phyloP scores from a whole-genome alignment of 768 basidiomycete genomes.

The Rhodotorula toruloides region DNA sequence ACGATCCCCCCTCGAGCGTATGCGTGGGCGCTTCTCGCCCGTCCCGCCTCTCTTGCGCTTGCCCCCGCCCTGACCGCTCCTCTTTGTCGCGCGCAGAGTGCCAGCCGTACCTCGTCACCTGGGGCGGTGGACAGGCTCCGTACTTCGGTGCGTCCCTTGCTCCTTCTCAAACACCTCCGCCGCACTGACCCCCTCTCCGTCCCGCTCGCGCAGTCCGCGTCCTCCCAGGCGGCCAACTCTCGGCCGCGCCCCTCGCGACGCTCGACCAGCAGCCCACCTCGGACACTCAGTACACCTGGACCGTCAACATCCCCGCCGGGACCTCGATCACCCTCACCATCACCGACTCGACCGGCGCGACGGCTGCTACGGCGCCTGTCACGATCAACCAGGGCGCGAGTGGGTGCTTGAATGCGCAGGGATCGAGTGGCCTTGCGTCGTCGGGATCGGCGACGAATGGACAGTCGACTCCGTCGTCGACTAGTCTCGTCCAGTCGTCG shows the following conservation, averaged over 20 bases:
- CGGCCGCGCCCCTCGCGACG: background rate
- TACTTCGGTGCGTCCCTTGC: constrained; percentile 1
- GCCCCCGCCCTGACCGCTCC: background rate
- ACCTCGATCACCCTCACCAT: constrained; percentile 37
- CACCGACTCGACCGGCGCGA: constrained; percentile 43
- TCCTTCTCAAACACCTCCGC: background rate
- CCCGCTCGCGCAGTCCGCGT: constrained; percentile 5
- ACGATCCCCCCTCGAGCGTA: no score
- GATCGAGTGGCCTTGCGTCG: constrained; percentile 17
- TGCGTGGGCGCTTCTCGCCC: background rate
- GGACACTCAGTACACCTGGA: constrained; percentile 34
- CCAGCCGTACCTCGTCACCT: constrained; percentile 22
- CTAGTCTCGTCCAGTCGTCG: background rate
- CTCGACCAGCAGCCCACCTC: constrained; percentile 6
- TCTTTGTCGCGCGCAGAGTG: no score
- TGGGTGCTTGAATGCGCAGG: constrained; percentile 36
- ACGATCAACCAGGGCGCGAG: constrained; percentile 43
- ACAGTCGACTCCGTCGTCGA: constrained; percentile 25
- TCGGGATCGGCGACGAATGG: constrained; percentile 28
- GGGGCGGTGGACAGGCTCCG: constrained; percentile 13
- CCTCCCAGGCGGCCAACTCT: constrained; percentile 6
- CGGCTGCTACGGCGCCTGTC: constrained; percentile 39
- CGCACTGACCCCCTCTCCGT: background rate
- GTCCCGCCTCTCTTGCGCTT: background rate
- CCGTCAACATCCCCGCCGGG: constrained; percentile 38